Evolutionary conservation across 106 monocot species (phyloP), one percentile per base, ranked within the genome.

Genomic region (Dendrobium nobile): DNA sequence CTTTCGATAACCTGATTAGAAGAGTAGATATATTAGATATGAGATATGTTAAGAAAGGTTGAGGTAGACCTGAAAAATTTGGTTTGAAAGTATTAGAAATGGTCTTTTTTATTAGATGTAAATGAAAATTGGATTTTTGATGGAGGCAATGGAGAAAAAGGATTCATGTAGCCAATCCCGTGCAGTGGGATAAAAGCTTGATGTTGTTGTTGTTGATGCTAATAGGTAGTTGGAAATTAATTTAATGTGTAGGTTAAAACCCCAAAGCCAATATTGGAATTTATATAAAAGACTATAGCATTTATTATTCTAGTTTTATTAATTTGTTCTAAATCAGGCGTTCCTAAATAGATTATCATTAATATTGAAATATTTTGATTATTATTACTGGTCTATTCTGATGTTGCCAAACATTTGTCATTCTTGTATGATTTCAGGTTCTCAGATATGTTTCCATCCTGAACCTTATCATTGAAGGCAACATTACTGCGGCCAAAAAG

Each of bases 401-500:
- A 31, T 82, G 55, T 31, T 82, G 56, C 48, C 31, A 43, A 47
- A 26, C 10, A 28, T 45, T 16, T 26, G 68, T 31, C 70, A 54
- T 27, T 68, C 20, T 15, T 40, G 28, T 61, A 26, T 56, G 43
- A 67, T 72, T 76, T 79, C 85, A 98, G 98, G 87, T 91, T 58
- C 51, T 82, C 51, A 70, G 22, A 72, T 95, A 88, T 74, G 79
- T 81, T 58, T 59, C 77, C 20, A 82, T 90, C 43, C 76, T 99
- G 45, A 77, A 88, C 9, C 78, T 85, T 22, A 86, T 99, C 82
- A 40, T 80, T 31, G 86, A 82, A 56, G 99, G 99, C 51, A 84
- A 93, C 42, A 47, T 95, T 80, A 47, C 72, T 82, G 82, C 75
- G 20, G 92, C 92, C 26, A 91, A 82, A 75, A 84, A 68, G 54